phyloP scores from a whole-genome alignment of 225 moss, liverwort and hornwort genomes.

The Pleurozium schreberi region DNA sequence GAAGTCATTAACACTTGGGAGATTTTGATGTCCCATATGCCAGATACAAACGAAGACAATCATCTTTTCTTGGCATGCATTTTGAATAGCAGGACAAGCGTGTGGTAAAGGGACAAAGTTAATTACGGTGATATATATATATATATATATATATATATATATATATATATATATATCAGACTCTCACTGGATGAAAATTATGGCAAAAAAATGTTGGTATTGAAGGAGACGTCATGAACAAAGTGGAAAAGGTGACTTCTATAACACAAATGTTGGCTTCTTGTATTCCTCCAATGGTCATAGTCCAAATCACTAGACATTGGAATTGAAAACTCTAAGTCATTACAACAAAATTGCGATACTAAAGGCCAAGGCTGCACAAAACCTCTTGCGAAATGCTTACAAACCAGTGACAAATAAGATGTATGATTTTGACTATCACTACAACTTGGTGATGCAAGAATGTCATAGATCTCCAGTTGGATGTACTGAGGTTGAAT shows the following conservation, averaged over 20 bases:
- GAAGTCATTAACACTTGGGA: background rate
- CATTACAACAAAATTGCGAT: rapidly evolving
- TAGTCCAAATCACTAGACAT: background rate
- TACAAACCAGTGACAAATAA: background rate
- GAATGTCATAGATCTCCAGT: background rate
- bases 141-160: no score
- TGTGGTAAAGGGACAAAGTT: background rate
- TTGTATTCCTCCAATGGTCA: background rate
- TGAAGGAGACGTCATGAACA: background rate
- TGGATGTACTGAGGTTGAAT: background rate
- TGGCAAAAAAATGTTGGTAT: background rate
- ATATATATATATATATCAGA: no score
- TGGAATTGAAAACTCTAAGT: background rate
- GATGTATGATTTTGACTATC: background rate
- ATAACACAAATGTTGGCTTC: background rate
- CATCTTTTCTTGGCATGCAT: background rate
- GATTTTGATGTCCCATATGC: background rate
- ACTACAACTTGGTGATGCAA: background rate
- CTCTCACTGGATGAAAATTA: background rate
- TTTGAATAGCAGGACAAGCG: background rate
- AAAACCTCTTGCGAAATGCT: background rate
- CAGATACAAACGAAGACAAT: background rate
- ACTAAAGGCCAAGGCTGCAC: background rate
- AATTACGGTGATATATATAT: background rate
- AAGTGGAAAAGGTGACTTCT: background rate